phyloP scores from a whole-genome alignment of 345 rosid genomes.

The Excoecaria agallocha region DNA sequence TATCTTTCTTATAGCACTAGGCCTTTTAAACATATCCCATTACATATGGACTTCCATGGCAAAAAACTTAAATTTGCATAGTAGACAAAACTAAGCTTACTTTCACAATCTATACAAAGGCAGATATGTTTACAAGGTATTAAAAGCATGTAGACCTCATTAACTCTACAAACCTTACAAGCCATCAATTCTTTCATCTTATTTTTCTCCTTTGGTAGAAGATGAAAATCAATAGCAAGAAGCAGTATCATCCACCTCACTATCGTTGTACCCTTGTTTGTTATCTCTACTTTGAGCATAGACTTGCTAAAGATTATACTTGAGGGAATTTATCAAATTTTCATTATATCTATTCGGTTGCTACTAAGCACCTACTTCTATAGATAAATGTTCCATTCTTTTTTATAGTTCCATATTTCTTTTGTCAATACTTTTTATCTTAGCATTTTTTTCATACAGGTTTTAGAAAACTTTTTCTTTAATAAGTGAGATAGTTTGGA shows the following conservation, averaged over 20 bases:
- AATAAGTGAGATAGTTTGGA: constrained; percentile 51
- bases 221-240: constrained; percentile 60
- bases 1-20: constrained; percentile 20
- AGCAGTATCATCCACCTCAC: constrained; percentile 86
- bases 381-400: constrained; percentile 54
- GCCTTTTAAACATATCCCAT: constrained; percentile 19
- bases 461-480: constrained; percentile 57
- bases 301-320: constrained; percentile 66
- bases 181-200: constrained; percentile 46
- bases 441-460: constrained; percentile 69
- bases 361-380: constrained; percentile 78
- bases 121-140: constrained; percentile 95
- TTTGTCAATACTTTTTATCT: constrained; percentile 58
- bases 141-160: constrained; percentile 73
- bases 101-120: constrained; percentile 83
- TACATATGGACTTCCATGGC: constrained; percentile 86
- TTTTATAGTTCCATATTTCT: constrained; percentile 80
- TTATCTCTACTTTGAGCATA: constrained; percentile 61
- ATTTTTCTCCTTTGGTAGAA: constrained; percentile 40
- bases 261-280: constrained; percentile 85
- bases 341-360: constrained; percentile 70
- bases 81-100: constrained; percentile 74
- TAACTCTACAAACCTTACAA: constrained; percentile 76
- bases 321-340: constrained; percentile 61
- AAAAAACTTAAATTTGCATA: constrained; percentile 71